Evolutionary conservation across 2,329 filamentous ascomycete species (phyloP).

Genomic region (Dactylellina drechsleri): DNA sequence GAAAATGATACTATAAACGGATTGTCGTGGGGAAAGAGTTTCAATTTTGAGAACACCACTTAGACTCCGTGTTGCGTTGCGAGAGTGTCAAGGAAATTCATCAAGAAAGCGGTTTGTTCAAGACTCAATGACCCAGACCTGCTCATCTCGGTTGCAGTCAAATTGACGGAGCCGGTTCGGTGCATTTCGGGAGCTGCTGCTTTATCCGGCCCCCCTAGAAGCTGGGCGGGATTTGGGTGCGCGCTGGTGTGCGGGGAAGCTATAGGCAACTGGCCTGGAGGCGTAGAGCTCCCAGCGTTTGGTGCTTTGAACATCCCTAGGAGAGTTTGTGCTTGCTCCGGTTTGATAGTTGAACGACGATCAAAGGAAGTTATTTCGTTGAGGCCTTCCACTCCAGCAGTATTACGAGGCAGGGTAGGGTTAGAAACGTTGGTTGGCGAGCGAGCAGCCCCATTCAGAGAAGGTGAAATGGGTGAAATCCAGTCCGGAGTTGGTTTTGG

Average conservation of each 20-base stretch:
- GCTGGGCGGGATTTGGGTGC: background rate
- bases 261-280: constrained; percentile 10
- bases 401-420: constrained; percentile 7
- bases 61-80: constrained; percentile 50
- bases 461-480: constrained; percentile 23
- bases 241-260: constrained; percentile 6
- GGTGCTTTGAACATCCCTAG: constrained; percentile 57
- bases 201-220: constrained; percentile 24
- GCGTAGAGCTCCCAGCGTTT: constrained; percentile 14
- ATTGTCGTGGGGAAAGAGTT: constrained; percentile 1
- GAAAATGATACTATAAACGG: constrained; percentile 3
- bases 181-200: constrained; percentile 31
- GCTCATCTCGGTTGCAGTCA: constrained; percentile 29
- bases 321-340: constrained; percentile 56
- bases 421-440: constrained; percentile 21
- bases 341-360: constrained; percentile 56
- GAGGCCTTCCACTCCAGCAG: constrained; percentile 6
- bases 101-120: constrained; percentile 45
- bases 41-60: background rate
- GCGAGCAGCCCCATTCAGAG: constrained; percentile 19
- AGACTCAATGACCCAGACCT: constrained; percentile 36
- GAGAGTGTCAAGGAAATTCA: constrained; percentile 45
- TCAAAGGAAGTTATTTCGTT: constrained; percentile 54
- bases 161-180: constrained; percentile 18
- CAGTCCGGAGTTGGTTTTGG: background rate